Conservation (phyloP, 306 rosid species). For the Vigna angularis region DNA sequence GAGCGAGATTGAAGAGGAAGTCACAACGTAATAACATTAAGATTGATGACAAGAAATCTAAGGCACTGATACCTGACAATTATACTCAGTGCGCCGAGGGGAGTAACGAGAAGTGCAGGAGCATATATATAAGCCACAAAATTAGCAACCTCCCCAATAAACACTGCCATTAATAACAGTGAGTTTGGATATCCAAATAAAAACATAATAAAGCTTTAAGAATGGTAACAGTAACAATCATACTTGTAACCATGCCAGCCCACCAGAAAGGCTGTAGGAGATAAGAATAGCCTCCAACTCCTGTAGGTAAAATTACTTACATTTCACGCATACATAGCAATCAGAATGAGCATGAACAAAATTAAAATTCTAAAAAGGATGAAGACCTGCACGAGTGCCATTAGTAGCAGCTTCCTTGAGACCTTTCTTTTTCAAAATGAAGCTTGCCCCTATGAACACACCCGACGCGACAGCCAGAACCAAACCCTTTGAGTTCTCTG, state of each 20-base stretch:
- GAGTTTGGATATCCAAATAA: not conserved
- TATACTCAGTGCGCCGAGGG: slow-evolving; percentile 15
- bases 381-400: slow-evolving; percentile 4
- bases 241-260: slow-evolving; percentile 30
- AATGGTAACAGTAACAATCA: not conserved
- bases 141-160: slow-evolving; percentile 14
- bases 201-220: no score
- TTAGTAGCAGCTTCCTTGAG: slow-evolving; percentile 1
- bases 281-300: slow-evolving; percentile 3
- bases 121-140: slow-evolving; percentile 16
- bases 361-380: not conserved
- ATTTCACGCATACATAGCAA: no score
- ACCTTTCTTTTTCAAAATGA: slow-evolving; percentile 8
- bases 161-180: not conserved
- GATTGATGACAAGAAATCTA: not conserved
- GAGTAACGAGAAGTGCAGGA: slow-evolving; percentile 17
- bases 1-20: not conserved
- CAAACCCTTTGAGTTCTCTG: slow-evolving; percentile 12
- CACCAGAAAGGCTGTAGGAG: slow-evolving; percentile 3
- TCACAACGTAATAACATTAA: not conserved
- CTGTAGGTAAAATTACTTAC: not conserved
- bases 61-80: not conserved
- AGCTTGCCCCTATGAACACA: not conserved
- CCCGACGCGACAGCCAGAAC: slow-evolving; percentile 14
- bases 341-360: no score